Conservation (phyloP, 768 basidiomycete genomes). For the Austroboletus eburneus region DNA sequence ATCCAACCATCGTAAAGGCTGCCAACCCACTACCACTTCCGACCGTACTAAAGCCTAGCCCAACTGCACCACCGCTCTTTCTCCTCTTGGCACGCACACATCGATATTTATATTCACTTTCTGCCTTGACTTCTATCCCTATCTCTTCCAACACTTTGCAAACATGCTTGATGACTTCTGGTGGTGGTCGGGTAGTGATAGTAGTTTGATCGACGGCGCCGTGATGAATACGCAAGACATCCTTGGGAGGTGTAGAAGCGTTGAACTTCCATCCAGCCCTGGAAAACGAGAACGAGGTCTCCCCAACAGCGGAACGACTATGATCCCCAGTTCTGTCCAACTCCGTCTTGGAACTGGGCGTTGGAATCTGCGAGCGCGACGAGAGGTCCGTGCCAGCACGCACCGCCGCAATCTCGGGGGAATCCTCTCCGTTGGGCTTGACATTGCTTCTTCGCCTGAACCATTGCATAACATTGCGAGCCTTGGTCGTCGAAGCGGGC, state of each 20-base stretch:
- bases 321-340: constrained; percentile 17
- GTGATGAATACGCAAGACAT: constrained; percentile 76
- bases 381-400: constrained; percentile 23
- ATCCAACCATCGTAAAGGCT: constrained; percentile 73
- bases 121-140: constrained; percentile 85
- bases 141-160: constrained; percentile 75
- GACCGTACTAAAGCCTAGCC: constrained; percentile 40
- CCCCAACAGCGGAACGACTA: constrained; percentile 23
- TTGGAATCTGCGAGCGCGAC: constrained; percentile 29
- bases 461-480: constrained; percentile 98
- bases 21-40: constrained; percentile 49
- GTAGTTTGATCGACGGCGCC: constrained; percentile 90
- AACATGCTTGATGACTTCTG: constrained; percentile 85
- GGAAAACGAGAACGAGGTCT: constrained; percentile 34
- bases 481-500: constrained; percentile 79
- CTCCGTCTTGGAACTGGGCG: constrained; percentile 24
- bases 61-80: constrained; percentile 46
- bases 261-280: constrained; percentile 35
- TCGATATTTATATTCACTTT: constrained; percentile 87
- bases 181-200: constrained; percentile 78
- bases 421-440: constrained; percentile 28
- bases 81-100: constrained; percentile 77
- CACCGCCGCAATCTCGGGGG: constrained; percentile 5
- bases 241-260: constrained; percentile 34
- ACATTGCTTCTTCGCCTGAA: constrained; percentile 73